phyloP scores from a whole-genome alignment of 73 alveolate genomes.

The Tetrahymena malaccensis region DNA sequence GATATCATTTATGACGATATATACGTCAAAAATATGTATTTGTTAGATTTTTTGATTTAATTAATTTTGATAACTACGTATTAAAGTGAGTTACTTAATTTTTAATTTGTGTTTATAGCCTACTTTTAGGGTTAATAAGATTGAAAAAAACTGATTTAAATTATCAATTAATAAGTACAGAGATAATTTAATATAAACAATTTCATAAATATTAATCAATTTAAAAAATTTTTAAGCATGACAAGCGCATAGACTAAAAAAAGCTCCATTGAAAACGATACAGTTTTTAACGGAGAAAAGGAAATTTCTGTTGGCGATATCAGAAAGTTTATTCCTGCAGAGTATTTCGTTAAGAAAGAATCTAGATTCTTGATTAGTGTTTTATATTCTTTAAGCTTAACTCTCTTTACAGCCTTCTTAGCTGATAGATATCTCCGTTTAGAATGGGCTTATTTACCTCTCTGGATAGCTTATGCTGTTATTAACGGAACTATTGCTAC shows the following conservation, averaged over 20 bases:
- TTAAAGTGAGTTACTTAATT: neutral
- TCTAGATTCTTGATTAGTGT: slow-evolving; percentile 16
- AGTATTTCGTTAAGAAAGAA: slow-evolving; percentile 17
- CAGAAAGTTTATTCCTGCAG: slow-evolving; percentile 33
- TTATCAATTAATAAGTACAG: neutral
- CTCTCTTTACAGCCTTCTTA: slow-evolving; percentile 8
- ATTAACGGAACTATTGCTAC: slow-evolving; percentile 38
- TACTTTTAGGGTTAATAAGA: neutral
- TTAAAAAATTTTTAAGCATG: neutral
- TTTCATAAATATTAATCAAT: neutral
- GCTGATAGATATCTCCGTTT: slow-evolving; percentile 23
- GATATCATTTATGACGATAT: neutral
- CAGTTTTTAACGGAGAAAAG: neutral
- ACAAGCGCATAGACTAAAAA: neutral
- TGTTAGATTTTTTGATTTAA: neutral
- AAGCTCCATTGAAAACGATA: neutral
- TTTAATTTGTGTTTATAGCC: neutral
- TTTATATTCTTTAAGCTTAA: neutral
- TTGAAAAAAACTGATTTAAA: neutral
- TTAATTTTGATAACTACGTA: neutral
- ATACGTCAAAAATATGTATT: neutral
- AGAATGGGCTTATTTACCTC: slow-evolving; percentile 24
- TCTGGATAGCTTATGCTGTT: slow-evolving; percentile 33
- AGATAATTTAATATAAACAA: neutral
- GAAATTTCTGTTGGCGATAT: slow-evolving; percentile 9